These are phyloP conservation scores for Diospyros lotus DNA, from an alignment of 148 eudicot genomes.

Conservation along the genomic window DNA sequence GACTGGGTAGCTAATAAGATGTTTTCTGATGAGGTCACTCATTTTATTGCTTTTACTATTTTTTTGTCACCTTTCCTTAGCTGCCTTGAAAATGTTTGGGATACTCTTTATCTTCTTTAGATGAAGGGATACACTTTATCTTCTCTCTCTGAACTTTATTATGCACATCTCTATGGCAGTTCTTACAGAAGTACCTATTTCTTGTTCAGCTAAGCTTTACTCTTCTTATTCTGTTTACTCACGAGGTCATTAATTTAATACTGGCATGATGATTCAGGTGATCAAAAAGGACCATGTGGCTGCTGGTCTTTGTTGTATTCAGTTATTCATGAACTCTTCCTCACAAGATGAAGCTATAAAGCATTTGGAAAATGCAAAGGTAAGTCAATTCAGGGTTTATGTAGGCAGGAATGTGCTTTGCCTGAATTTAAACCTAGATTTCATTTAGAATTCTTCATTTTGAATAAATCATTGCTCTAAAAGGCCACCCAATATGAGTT, in stretches of 20 bases:
- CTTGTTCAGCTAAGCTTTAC: not conserved
- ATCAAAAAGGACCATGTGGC: conserved; percentile 93
- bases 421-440: not conserved
- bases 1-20: too few relatives aligned
- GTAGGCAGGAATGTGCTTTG: not conserved
- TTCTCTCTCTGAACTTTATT: too few relatives aligned
- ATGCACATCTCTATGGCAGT: too few relatives aligned
- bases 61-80: too few relatives aligned
- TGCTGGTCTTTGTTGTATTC: conserved; percentile 98
- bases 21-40: too few relatives aligned
- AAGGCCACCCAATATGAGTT: not conserved
- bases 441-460: not conserved
- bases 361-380: conserved; percentile 94
- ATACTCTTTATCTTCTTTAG: too few relatives aligned
- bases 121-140: too few relatives aligned
- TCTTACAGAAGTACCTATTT: not conserved
- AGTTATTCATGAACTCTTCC: conserved; percentile 89
- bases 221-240: not conserved
- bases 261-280: conserved; percentile 51
- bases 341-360: conserved; percentile 80
- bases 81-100: too few relatives aligned
- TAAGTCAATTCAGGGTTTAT: conserved; percentile 11
- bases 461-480: not conserved
- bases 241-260: conserved; percentile 9
- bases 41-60: too few relatives aligned